Conservation (phyloP, 2,329 filamentous ascomycete species). For the Periconia macrospinosa region DNA sequence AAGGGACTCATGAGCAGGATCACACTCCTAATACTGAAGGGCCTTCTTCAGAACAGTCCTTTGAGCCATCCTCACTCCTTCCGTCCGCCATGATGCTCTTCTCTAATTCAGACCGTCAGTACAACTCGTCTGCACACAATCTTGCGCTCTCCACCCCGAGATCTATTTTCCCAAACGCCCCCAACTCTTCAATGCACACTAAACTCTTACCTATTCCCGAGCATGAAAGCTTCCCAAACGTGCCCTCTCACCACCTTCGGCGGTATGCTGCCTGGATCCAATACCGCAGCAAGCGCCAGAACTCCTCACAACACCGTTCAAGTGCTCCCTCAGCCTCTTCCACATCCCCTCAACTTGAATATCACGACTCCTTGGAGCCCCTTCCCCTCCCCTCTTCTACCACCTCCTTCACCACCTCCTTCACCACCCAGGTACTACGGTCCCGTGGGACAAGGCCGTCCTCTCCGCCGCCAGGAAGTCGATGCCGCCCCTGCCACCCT, state of each 20-base stretch:
- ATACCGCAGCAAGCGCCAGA: too few relatives aligned
- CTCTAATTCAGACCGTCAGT: background rate
- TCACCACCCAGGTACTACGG: background rate
- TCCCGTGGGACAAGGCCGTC: slow-evolving; percentile 10
- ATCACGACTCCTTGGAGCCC: background rate
- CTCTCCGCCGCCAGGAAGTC: background rate
- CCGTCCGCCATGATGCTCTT: background rate
- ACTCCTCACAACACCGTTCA: too few relatives aligned
- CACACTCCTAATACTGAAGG: background rate
- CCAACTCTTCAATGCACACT: background rate
- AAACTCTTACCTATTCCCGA: background rate
- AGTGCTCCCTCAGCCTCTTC: too few relatives aligned
- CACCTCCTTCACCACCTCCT: background rate
- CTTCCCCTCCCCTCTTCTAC: background rate
- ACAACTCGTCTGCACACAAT: background rate
- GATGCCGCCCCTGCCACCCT: background rate
- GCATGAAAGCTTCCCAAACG: background rate
- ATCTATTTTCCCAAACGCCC: background rate
- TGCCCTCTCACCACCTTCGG: background rate
- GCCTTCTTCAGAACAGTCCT: background rate
- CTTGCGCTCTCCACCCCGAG: background rate
- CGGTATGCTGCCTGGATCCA: too few relatives aligned
- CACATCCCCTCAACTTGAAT: too few relatives aligned
- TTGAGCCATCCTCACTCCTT: background rate
- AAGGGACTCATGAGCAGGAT: background rate